Evolutionary conservation across 306 rosid genomes (phyloP), one percentile per base, ranked within the genome.

Genomic region (Aeschynomene evenia): DNA sequence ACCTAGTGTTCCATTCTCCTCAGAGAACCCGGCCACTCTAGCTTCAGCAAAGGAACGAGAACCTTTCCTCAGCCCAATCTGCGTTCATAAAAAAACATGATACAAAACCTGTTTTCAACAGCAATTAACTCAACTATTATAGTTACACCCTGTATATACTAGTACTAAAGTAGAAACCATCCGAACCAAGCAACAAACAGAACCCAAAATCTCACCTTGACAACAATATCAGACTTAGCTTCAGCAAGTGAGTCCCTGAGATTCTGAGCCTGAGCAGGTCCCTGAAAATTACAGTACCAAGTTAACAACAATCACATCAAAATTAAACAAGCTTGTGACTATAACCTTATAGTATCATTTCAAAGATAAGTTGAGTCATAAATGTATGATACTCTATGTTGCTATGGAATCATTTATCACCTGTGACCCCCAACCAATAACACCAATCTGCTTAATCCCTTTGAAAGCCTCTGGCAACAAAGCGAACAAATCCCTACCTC

Each of bases 361-460:
- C 9, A 36, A 48, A 26, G 33, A n/a, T n/a, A n/a, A n/a, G n/a
- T n/a, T 42, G 13, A 0, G 43, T 12, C 0, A 11, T 13, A 42
- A 48, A 49, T 6, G 3, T 18, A 36, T 2, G 2, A 2, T n/a
- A 66, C 10, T 9, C 8, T 2, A 7, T 20, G 8, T 24, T 37
- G 36, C 31, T 80, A n/a, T n/a, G n/a, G n/a, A n/a, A n/a, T n/a
- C n/a, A n/a, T n/a, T n/a, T n/a, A n/a, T n/a, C 21, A 94, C 99
- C 99, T 94, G 99, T 0, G 99, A 94, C 63, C 99, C 99, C 99
- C 99, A 94, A 50, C 99, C 99, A 22, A 94, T 94, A 42, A 94
- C 99, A 72, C 99, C 99, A 76, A 94, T 94, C 85, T 94, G 88
- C 87, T 84, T 91, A 72, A 94, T 87, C 21, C 96, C 97, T 85